Conservation (phyloP, 2,329 filamentous ascomycete genomes). For the Trichoderma sp. region DNA sequence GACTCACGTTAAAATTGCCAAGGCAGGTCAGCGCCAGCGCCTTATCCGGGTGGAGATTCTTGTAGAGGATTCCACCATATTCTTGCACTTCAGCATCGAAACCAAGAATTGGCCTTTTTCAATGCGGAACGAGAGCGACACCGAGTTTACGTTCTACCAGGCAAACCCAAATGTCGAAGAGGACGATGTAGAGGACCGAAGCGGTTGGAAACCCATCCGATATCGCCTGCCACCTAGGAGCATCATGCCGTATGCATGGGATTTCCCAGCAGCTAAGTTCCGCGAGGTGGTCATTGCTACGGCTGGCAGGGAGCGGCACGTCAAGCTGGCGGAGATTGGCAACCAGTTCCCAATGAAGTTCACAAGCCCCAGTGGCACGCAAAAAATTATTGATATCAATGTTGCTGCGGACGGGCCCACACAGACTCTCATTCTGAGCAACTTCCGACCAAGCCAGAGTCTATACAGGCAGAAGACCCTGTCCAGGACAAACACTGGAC, state of each 20-base stretch:
- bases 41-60: conserved; percentile 85
- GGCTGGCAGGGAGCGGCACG: conserved; percentile 65
- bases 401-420: conserved; percentile 94
- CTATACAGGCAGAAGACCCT: conserved; percentile 66
- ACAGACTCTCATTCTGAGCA: conserved; percentile 89
- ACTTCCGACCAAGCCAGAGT: conserved; percentile 90
- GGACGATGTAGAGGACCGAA: conserved; percentile 77
- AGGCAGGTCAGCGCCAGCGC: conserved; percentile 82
- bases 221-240: conserved; percentile 90
- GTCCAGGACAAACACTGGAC: conserved; percentile 46
- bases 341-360: conserved; percentile 95
- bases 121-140: conserved; percentile 97
- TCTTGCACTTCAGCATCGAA: conserved; percentile 85
- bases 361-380: conserved; percentile 60
- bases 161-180: conserved; percentile 90
- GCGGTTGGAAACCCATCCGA: conserved; percentile 86
- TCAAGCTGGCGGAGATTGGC: conserved; percentile 94
- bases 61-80: conserved; percentile 90
- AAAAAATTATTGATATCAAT: conserved; percentile 94
- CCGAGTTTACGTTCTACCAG: conserved; percentile 95
- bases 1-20: conserved; percentile 89
- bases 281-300: conserved; percentile 77
- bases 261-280: conserved; percentile 95
- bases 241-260: conserved; percentile 99
- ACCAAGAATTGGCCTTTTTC: conserved; percentile 97